Evolutionary conservation across 129 eudicot species (phyloP).

Genomic region (Lactuca sativa): DNA sequence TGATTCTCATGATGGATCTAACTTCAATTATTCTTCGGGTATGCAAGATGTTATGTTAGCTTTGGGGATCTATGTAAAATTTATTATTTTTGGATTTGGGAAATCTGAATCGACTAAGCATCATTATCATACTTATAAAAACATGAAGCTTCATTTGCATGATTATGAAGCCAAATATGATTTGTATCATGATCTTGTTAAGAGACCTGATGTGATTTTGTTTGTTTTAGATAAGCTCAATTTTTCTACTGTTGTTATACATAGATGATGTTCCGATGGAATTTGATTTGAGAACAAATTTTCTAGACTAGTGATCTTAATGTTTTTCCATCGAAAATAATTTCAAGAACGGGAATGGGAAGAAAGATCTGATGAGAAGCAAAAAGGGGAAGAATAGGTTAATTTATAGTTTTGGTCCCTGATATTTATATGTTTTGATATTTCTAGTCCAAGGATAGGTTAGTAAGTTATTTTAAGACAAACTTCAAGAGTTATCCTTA

Average conservation of each 20-base stretch:
- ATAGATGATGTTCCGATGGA: slow-evolving; percentile 22
- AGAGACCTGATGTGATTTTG: slow-evolving; percentile 58
- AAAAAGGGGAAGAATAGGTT: no score
- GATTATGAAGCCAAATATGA: slow-evolving; percentile 92
- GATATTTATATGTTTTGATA: no score
- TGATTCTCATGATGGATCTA: slow-evolving; percentile 60
- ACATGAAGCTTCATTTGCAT: slow-evolving; percentile 78
- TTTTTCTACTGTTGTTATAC: slow-evolving; percentile 74
- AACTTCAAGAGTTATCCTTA: no score
- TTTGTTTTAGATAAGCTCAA: slow-evolving; percentile 68
- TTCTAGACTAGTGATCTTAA: no score
- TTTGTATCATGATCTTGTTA: slow-evolving; percentile 68
- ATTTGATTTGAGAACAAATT: no score
- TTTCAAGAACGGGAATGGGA: no score
- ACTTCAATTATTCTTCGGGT: slow-evolving; percentile 91
- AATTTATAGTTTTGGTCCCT: no score
- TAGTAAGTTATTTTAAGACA: no score
- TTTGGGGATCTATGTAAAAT: slow-evolving; percentile 76
- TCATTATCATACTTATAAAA: slow-evolving; percentile 90
- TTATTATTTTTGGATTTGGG: slow-evolving; percentile 90
- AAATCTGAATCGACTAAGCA: slow-evolving; percentile 66
- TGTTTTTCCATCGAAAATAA: no score
- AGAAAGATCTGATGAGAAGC: no score
- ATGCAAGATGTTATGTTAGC: slow-evolving; percentile 97
- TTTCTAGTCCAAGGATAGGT: no score